Conservation (phyloP, 1,284 basidiomycete species). For the Kalmanozyma brasiliensis region DNA sequence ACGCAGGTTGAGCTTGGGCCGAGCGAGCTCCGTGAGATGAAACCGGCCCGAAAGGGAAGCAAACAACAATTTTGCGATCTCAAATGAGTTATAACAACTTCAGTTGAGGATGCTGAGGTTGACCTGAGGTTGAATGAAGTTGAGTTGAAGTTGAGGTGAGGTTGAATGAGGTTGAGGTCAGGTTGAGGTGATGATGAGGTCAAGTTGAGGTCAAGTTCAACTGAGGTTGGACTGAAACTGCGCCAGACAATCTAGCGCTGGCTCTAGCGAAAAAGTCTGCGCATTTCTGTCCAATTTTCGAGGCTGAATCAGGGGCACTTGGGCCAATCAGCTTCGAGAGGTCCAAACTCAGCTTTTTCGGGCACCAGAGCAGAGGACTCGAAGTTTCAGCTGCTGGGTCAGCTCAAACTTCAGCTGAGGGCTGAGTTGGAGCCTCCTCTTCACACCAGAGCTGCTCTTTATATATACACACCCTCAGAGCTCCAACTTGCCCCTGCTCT, state of each 20-base stretch:
- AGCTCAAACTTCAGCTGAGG: background rate
- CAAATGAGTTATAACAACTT: no score
- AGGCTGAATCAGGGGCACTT: no score
- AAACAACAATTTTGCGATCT: no score
- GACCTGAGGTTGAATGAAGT: slow-evolving; percentile 4
- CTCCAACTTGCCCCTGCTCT: background rate
- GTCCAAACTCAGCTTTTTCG: no score
- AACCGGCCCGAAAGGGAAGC: no score
- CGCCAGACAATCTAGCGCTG: slow-evolving; percentile 11
- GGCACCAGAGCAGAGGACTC: slow-evolving; percentile 12
- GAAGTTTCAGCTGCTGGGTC: slow-evolving; percentile 1
- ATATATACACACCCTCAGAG: background rate
- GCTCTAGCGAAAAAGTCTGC: background rate
- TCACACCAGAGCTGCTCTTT: background rate
- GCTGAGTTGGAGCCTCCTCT: background rate
- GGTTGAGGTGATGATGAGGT: no score
- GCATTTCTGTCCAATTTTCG: slow-evolving; percentile 3
- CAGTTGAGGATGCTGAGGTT: slow-evolving; percentile 4
- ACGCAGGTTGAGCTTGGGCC: no score
- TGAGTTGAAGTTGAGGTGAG: slow-evolving; percentile 1
- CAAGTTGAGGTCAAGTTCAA: no score
- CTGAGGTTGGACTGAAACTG: slow-evolving; percentile 2
- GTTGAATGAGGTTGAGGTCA: slow-evolving; percentile 6
- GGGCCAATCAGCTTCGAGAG: no score
- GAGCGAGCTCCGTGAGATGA: no score